Evolutionary conservation across 306 rosid genomes (phyloP).

Genomic region (Calophaca sinica): DNA sequence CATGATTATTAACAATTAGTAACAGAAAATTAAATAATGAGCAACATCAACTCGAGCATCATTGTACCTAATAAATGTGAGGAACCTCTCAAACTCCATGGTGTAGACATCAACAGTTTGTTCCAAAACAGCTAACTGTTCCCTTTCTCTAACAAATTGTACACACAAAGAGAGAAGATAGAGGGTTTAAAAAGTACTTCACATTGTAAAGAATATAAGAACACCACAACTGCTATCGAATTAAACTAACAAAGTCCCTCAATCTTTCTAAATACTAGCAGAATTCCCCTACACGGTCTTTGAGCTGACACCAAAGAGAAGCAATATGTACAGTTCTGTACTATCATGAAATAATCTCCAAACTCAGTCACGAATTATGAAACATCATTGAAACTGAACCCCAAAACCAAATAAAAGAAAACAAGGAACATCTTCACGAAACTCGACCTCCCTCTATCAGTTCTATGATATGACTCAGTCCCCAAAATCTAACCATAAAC

Average conservation of each 20-base stretch:
- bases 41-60: slow-evolving; percentile 33
- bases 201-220: slow-evolving; percentile 32
- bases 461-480: too few relatives aligned
- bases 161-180: slow-evolving; percentile 32
- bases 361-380: slow-evolving; percentile 21
- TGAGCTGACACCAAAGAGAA: slow-evolving; percentile 39
- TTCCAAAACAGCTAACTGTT: slow-evolving; percentile 68
- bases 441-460: too few relatives aligned
- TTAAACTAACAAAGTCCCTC: slow-evolving; percentile 30
- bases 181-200: slow-evolving; percentile 26
- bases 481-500: too few relatives aligned
- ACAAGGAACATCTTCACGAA: slow-evolving; percentile 12
- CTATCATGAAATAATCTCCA: slow-evolving; percentile 4
- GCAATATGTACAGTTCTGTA: slow-evolving; percentile 23
- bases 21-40: slow-evolving; percentile 25
- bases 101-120: slow-evolving; percentile 80
- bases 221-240: slow-evolving; percentile 14
- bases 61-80: slow-evolving; percentile 75
- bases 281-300: background rate
- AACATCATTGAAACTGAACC: background rate
- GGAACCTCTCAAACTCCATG: slow-evolving; percentile 79
- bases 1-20: slow-evolving; percentile 19
- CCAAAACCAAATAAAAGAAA: background rate
- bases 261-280: slow-evolving; percentile 31
- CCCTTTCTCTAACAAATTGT: slow-evolving; percentile 59